These are phyloP conservation scores for Grifola frondosa DNA, from an alignment of 1,284 basidiomycete genomes.

Conservation along the genomic window DNA sequence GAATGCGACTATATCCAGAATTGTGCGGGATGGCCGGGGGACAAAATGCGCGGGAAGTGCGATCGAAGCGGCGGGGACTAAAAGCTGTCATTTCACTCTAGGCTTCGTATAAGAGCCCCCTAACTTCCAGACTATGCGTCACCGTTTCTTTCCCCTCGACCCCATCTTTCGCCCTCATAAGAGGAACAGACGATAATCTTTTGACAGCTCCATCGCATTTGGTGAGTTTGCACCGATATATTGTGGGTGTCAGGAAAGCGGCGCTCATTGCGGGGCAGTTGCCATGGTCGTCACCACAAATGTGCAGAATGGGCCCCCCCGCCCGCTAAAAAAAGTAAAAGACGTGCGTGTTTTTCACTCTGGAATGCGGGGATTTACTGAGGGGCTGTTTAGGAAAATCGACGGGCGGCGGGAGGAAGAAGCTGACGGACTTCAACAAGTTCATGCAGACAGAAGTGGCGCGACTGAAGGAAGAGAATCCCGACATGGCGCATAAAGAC, in stretches of 20 bases:
- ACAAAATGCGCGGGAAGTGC: conserved; percentile 23
- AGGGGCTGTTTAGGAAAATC: conserved; percentile 34
- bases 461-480: conserved; percentile 69
- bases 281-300: conserved; percentile 26
- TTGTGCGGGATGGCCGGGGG: conserved; percentile 24
- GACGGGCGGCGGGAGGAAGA: conserved; percentile 44
- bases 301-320: conserved; percentile 15
- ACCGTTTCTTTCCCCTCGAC: conserved; percentile 26
- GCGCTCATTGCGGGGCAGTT: conserved; percentile 9
- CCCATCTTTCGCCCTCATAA: conserved; percentile 19
- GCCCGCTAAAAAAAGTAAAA: conserved; percentile 26
- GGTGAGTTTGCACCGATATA: conserved; percentile 13
- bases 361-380: conserved; percentile 3
- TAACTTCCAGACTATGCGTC: conserved; percentile 25
- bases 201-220: conserved; percentile 12
- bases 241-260: conserved; percentile 6
- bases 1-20: too few species aligned
- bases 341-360: conserved; percentile 12
- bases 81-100: conserved; percentile 28
- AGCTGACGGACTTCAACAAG: conserved; percentile 71
- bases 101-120: conserved; percentile 33
- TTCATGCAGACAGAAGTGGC: conserved; percentile 80
- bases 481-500: conserved; percentile 68
- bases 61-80: conserved; percentile 30
- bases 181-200: conserved; percentile 6